phyloP scores from a whole-genome alignment of 2,329 filamentous ascomycete genomes.

The Hypoxylon sp. region DNA sequence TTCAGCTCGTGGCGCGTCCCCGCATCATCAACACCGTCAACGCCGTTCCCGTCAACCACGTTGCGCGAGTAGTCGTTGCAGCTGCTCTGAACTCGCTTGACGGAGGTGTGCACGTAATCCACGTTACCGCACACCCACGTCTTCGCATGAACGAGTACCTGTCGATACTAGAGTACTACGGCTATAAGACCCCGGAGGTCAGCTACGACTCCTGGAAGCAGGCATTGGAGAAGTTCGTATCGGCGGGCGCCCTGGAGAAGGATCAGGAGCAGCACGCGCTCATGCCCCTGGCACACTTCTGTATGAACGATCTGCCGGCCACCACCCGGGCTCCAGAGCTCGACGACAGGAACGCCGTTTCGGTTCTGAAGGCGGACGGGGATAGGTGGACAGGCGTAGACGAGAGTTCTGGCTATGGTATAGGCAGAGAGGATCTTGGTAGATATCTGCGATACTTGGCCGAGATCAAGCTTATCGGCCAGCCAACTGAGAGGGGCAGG shows the following conservation, averaged over 20 bases:
- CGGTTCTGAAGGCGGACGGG: constrained; percentile 69
- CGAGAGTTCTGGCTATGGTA: constrained; percentile 62
- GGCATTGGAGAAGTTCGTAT: constrained; percentile 73
- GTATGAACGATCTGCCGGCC: constrained; percentile 69
- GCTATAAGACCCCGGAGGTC: constrained; percentile 73
- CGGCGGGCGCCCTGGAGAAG: constrained; percentile 60
- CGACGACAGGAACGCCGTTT: constrained; percentile 73
- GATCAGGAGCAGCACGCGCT: constrained; percentile 74
- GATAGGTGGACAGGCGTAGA: constrained; percentile 66
- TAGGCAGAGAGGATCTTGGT: constrained; percentile 68
- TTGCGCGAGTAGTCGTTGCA: constrained; percentile 81
- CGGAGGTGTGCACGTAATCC: constrained; percentile 65
- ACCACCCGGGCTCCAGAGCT: constrained; percentile 77
- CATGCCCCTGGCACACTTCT: constrained; percentile 62
- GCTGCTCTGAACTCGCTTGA: constrained; percentile 69
- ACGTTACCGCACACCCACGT: constrained; percentile 82
- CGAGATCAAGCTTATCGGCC: constrained; percentile 67
- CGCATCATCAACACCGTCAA: constrained; percentile 88
- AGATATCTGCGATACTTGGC: constrained; percentile 70
- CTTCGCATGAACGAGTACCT: constrained; percentile 81
- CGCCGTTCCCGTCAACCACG: constrained; percentile 85
- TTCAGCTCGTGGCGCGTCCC: constrained; percentile 78
- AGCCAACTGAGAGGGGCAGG: constrained; percentile 49
- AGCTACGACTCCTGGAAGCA: constrained; percentile 74
- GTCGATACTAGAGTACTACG: constrained; percentile 73